Conservation (phyloP, 1,284 basidiomycete genomes). For the Ustilago trichophora region DNA sequence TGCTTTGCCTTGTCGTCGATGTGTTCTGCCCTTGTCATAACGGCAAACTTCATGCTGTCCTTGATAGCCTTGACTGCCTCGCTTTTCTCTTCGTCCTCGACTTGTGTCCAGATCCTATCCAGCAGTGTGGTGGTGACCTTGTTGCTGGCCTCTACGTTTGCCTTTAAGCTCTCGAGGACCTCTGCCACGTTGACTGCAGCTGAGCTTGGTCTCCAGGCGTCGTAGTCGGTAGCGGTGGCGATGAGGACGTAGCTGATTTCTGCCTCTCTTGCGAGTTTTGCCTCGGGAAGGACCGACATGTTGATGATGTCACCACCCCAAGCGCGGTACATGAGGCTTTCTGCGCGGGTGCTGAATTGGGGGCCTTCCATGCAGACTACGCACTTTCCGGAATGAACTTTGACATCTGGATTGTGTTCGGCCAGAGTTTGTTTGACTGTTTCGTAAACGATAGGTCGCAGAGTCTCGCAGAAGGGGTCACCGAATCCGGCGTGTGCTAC, state of each 20-base stretch:
- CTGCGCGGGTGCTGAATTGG: slow-evolving; percentile 89
- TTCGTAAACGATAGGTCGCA: slow-evolving; percentile 51
- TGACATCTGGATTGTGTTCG: slow-evolving; percentile 32
- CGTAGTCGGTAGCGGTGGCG: slow-evolving; percentile 67
- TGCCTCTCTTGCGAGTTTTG: slow-evolving; percentile 93
- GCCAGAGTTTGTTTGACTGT: slow-evolving; percentile 43
- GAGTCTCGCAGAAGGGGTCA: slow-evolving; percentile 70
- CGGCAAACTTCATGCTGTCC: slow-evolving; percentile 66
- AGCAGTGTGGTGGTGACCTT: slow-evolving; percentile 76
- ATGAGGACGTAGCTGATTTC: slow-evolving; percentile 74
- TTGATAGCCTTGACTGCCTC: slow-evolving; percentile 37
- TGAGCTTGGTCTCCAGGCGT: slow-evolving; percentile 74
- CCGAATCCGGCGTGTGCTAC: slow-evolving; percentile 95
- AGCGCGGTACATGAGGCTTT: slow-evolving; percentile 90
- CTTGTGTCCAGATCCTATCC: slow-evolving; percentile 74
- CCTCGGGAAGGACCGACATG: slow-evolving; percentile 94
- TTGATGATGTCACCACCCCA: slow-evolving; percentile 76
- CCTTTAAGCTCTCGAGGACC: slow-evolving; percentile 84
- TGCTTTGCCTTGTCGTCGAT: slow-evolving; percentile 76
- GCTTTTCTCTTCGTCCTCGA: slow-evolving; percentile 52
- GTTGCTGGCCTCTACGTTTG: slow-evolving; percentile 84
- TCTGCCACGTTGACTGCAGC: slow-evolving; percentile 86
- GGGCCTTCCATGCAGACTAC: slow-evolving; percentile 98
- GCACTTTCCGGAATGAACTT: slow-evolving; percentile 77
- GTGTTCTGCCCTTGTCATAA: slow-evolving; percentile 78